A percentile compares a stretch with the other conserved stretches of the same genome.
Evolutionary conservation across 805 yeast species (phyloP).

Genomic region (Candida maris): DNA sequence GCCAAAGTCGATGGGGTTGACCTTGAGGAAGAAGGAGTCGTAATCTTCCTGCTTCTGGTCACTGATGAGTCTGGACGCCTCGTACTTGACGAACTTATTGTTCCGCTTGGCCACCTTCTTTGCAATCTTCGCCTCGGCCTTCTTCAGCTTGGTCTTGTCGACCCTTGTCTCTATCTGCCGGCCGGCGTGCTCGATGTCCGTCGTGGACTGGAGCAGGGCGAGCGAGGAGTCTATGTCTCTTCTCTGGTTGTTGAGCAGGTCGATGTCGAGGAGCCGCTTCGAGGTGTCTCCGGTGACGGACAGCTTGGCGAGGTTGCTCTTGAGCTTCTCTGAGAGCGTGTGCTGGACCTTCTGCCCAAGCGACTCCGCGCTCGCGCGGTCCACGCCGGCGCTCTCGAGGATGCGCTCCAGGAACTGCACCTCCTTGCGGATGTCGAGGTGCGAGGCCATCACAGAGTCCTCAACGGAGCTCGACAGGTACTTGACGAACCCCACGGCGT

Average conservation of each 20-base stretch:
- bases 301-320: constrained; percentile 67
- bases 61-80: constrained; percentile 85
- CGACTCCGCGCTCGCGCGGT: constrained; percentile 46
- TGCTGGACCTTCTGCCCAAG: constrained; percentile 46
- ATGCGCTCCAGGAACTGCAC: constrained; percentile 62
- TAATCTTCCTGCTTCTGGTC: constrained; percentile 69
- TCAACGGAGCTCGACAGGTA: constrained; percentile 75
- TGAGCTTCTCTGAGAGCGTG: constrained; percentile 48
- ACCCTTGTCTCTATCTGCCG: constrained; percentile 91
- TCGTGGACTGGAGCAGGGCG: constrained; percentile 71
- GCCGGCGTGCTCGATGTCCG: constrained; percentile 88
- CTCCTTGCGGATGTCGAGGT: constrained; percentile 64
- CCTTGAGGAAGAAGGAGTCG: constrained; percentile 91
- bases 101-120: constrained; percentile 89
- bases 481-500: constrained; percentile 87
- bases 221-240: constrained; percentile 73
- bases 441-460: constrained; percentile 78
- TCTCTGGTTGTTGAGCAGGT: constrained; percentile 65
- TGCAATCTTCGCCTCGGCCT: constrained; percentile 96
- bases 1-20: constrained; percentile 91
- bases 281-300: constrained; percentile 84
- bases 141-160: constrained; percentile 93
- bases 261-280: constrained; percentile 76
- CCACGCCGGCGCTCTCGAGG: constrained; percentile 81
- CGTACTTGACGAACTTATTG: constrained; percentile 80